Conservation (phyloP, 108 stramenopile genomes). For the Cyclotella atomus region DNA sequence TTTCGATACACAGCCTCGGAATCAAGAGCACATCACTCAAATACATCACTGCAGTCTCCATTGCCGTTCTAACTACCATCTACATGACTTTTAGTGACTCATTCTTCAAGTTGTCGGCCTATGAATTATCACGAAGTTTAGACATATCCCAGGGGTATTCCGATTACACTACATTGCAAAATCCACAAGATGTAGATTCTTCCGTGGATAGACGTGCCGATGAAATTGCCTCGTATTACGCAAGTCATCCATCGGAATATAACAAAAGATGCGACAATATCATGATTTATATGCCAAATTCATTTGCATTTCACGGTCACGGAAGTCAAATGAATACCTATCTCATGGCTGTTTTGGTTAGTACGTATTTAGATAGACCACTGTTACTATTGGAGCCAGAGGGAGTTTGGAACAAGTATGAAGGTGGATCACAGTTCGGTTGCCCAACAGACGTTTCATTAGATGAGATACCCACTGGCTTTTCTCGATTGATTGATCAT, state of each 20-base stretch:
- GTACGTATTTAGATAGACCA: constrained; percentile 30
- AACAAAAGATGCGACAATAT: constrained; percentile 15
- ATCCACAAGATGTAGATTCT: not conserved
- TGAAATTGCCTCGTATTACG: constrained; percentile 7
- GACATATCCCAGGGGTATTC: not conserved
- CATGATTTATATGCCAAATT: constrained; percentile 35
- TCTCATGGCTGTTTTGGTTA: constrained; percentile 22
- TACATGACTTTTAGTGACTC: too few relatives aligned
- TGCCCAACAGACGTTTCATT: constrained; percentile 24
- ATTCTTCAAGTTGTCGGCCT: not conserved
- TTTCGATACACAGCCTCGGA: not conserved
- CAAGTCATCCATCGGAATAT: not conserved
- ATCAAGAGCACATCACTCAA: too few relatives aligned
- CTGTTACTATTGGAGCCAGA: constrained; percentile 33
- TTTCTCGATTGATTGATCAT: constrained; percentile 41
- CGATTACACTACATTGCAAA: not conserved
- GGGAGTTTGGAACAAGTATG: not conserved
- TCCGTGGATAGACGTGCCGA: not conserved
- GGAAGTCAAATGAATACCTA: constrained; percentile 42
- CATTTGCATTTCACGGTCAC: constrained; percentile 40
- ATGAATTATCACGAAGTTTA: not conserved
- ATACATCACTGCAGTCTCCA: too few relatives aligned
- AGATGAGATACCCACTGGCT: constrained; percentile 24
- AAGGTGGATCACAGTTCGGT: constrained; percentile 44
- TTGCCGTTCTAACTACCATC: too few relatives aligned